Evolutionary conservation across 352 stramenopile genomes (phyloP).

Genomic region (Pythium sukuiense): DNA sequence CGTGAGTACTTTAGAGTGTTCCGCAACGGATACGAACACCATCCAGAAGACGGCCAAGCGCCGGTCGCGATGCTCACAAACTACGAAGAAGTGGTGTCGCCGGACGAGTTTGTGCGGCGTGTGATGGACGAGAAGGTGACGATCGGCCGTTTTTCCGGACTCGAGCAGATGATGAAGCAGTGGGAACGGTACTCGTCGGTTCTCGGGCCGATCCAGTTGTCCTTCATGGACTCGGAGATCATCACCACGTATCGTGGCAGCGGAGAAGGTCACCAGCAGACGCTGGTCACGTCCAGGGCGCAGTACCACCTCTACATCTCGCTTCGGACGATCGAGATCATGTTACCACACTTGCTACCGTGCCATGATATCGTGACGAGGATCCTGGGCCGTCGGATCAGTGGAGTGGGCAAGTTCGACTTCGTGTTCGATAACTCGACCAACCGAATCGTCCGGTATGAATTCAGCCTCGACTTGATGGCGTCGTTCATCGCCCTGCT

Average conservation of each 20-base stretch:
- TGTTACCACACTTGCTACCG: constrained; percentile 47
- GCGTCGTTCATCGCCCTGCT: constrained; percentile 42
- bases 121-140: constrained; percentile 51
- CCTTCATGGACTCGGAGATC: constrained; percentile 28
- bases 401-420: constrained; percentile 34
- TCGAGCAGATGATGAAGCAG: constrained; percentile 50
- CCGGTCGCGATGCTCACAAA: background rate
- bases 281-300: constrained; percentile 42
- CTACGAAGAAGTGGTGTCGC: background rate
- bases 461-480: constrained; percentile 48
- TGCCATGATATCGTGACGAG: constrained; percentile 29
- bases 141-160: constrained; percentile 41
- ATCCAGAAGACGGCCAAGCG: background rate
- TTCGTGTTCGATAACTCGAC: constrained; percentile 48
- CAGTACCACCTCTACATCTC: constrained; percentile 46
- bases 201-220: constrained; percentile 27
- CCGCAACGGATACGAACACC: constrained; percentile 43
- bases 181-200: constrained; percentile 49
- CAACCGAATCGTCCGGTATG: constrained; percentile 39
- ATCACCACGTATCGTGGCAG: constrained; percentile 4
- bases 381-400: constrained; percentile 36
- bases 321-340: constrained; percentile 43
- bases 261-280: constrained; percentile 4
- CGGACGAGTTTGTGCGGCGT: constrained; percentile 39
- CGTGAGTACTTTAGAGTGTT: constrained; percentile 64